Evolutionary conservation across 345 rosid species (phyloP), one percentile per base, ranked within the genome.

Genomic region (Orychophragmus violaceus): DNA sequence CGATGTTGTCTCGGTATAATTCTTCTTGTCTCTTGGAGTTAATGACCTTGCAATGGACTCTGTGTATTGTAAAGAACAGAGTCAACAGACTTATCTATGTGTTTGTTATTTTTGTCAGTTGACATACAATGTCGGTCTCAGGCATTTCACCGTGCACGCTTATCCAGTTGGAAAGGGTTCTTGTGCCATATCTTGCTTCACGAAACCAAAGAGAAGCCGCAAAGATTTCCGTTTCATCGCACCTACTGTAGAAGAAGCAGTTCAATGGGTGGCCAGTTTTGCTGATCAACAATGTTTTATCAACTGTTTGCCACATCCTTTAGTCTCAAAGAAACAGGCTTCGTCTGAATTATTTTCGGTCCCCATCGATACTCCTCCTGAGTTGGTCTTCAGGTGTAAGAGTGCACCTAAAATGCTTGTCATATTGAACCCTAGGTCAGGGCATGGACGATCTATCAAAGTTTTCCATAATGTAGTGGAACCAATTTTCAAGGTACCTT

Each of bases 231-330:
- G 91, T 50, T 90, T 94, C 72, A 36, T 90, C 60, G 86, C 97
- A 51, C 75, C 93, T 53, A 85, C 76, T 39, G 80, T 75, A 25
- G 93, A 90, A 72, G 99, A 88, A 74, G 97, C 97, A 37, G 82
- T 90, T 76, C 92, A 87, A 52, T 94, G 97, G 99, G 99, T 94
- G 41, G 99, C 97, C 67, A 89, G 87, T 55, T 94, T 94, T 78
- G 99, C 88, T 14, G 97, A 94, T 81, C 97, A 85, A 69, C 96
- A 94, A 33, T 94, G 95, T 62, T 94, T 83, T 66, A 80, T 90
- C 52, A 90, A 94, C 78, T 88, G 87, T 73, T 80, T 94, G 82
- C 96, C 97, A 30, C 96, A 88, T 69, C 97, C 99, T 33, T 63
- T 91, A 80, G 82, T 77, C 74, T 88, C 95, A 23, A 94, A 91